These are phyloP conservation scores for Leucogyrophana mollusca DNA, from an alignment of 768 basidiomycete species.

Conservation along the genomic window DNA sequence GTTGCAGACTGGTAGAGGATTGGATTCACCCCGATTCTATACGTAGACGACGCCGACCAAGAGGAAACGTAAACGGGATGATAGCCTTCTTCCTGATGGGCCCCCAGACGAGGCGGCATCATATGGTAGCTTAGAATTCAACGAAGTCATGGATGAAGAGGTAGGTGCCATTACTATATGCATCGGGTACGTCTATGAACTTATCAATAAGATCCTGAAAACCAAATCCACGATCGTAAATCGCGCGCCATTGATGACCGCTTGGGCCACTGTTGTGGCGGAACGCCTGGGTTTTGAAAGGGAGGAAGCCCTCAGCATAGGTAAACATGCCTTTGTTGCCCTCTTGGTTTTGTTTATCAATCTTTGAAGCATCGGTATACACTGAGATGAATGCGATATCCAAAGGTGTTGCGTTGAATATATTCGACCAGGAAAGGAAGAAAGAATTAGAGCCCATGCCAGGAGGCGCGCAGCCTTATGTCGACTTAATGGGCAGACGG, in stretches of 20 bases:
- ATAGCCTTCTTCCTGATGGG: slow-evolving; percentile 48
- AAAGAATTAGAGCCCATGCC: slow-evolving; percentile 53
- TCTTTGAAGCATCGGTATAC: slow-evolving; percentile 74
- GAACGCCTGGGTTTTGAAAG: slow-evolving; percentile 83
- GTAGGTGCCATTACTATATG: too few relatives aligned
- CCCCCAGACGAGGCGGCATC: slow-evolving; percentile 48
- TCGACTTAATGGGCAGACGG: slow-evolving; percentile 82
- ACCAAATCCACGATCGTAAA: slow-evolving; percentile 71
- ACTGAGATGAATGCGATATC: slow-evolving; percentile 89
- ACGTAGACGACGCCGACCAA: slow-evolving; percentile 44
- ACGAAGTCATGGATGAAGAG: slow-evolving; percentile 71
- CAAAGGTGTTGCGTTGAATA: slow-evolving; percentile 82
- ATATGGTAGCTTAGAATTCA: slow-evolving; percentile 64
- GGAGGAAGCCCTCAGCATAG: slow-evolving; percentile 90
- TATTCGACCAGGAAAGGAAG: slow-evolving; percentile 58
- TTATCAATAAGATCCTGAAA: slow-evolving; percentile 63
- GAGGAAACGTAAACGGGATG: slow-evolving; percentile 45
- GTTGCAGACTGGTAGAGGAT: too few relatives aligned
- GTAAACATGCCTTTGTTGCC: slow-evolving; percentile 36
- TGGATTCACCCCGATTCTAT: too few relatives aligned
- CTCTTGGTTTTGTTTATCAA: not conserved
- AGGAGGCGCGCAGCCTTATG: slow-evolving; percentile 74
- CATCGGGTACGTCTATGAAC: not conserved
- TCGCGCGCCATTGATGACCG: slow-evolving; percentile 92
- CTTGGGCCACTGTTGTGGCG: slow-evolving; percentile 87